Evolutionary conservation across 345 rosid species (phyloP), one percentile per base, ranked within the genome.

Genomic region (Sonneratia alba): DNA sequence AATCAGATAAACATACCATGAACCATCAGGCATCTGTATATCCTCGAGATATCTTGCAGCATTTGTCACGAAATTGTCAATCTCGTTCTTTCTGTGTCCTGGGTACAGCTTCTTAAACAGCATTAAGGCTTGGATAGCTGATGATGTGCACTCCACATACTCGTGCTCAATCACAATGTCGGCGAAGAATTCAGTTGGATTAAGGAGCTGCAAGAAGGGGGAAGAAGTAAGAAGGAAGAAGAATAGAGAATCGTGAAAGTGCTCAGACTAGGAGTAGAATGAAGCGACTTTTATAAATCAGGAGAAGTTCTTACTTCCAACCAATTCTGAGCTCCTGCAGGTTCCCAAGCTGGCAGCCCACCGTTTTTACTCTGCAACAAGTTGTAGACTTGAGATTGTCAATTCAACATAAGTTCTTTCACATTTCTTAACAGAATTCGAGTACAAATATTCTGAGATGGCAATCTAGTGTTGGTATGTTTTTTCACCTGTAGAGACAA

Each of bases 291-390:
- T 42, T 4, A 42, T 42, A 42, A 9, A 42, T 9, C 10, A 42
- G 6, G 45, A 4, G 45, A 42, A 37, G 53, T 57, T 56, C 78
- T 47, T 61, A 80, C 83, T 67, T 80, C 83, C 72, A 80, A 57
- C 83, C 83, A 80, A 22, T 74, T 63, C 47, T 34, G 76, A 12
- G 83, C 78, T 53, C 74, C 74, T 11, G 84, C 78, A 15, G 88
- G 88, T 72, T 85, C 88, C 88, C 88, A 83, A 14, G 82, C 86
- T 18, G 82, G 15, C 36, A 77, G 47, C 38, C 88, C 88, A 21
- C 88, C 88, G 66, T 81, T 81, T 76, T 83, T 79, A 57, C 76
- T 75, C 83, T 77, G 64, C 49, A 71, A 71, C 42, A 24, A 18
- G 61, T 56, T 11, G 16, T 18, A 56, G 5, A 19, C 19, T 56